Conservation (phyloP, 441 rosid species). For the Biscutella laevigata region DNA sequence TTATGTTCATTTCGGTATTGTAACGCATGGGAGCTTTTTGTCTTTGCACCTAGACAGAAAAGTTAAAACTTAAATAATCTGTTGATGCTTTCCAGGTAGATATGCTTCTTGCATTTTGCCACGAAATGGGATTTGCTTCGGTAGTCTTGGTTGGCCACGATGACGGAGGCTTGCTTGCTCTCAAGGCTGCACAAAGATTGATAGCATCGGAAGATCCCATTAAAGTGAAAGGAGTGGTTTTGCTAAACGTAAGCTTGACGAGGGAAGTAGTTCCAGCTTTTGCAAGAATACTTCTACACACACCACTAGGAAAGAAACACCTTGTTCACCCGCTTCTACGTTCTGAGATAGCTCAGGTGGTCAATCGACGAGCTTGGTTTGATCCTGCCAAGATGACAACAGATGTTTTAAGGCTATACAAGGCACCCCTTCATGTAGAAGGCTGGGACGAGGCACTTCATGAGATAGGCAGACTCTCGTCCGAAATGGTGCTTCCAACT, state of each 20-base stretch:
- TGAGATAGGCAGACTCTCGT: slow-evolving; percentile 80
- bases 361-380: slow-evolving; percentile 89
- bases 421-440: slow-evolving; percentile 78
- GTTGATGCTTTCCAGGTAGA: slow-evolving; percentile 60
- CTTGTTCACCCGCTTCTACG: slow-evolving; percentile 78
- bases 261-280: slow-evolving; percentile 93
- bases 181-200: slow-evolving; percentile 70
- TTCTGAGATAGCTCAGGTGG: slow-evolving; percentile 88
- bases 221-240: slow-evolving; percentile 67
- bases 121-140: slow-evolving; percentile 85
- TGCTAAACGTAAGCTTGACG: slow-evolving; percentile 75
- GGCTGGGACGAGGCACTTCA: slow-evolving; percentile 98
- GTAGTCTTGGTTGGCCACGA: slow-evolving; percentile 92
- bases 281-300: slow-evolving; percentile 82
- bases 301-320: slow-evolving; percentile 90
- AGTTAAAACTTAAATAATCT: slow-evolving; percentile 11
- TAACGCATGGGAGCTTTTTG: not conserved
- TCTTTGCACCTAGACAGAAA: not conserved
- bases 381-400: slow-evolving; percentile 75
- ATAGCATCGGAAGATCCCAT: slow-evolving; percentile 42
- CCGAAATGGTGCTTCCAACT: slow-evolving; percentile 64
- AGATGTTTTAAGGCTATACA: slow-evolving; percentile 76
- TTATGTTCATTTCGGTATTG: not conserved
- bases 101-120: slow-evolving; percentile 83
- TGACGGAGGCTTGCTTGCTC: slow-evolving; percentile 91